phyloP scores from a whole-genome alignment of 306 rosid genomes.

The Phaseolus lunatus region DNA sequence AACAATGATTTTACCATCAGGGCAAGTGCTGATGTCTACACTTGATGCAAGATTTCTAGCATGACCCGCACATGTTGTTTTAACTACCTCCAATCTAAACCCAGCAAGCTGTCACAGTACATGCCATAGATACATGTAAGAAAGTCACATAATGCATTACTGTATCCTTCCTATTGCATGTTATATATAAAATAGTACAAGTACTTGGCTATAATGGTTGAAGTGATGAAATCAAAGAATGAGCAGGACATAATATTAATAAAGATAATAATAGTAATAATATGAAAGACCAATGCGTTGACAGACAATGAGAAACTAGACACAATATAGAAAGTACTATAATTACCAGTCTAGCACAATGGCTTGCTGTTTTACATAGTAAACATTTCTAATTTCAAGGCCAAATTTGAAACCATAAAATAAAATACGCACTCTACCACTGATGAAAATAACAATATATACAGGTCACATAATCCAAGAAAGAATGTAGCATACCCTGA shows the following conservation, averaged over 20 bases:
- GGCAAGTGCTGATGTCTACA: constrained; percentile 90
- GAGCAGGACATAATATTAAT: constrained; percentile 14
- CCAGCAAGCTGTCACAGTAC: constrained; percentile 94
- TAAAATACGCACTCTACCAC: constrained; percentile 7
- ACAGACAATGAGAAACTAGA: constrained; percentile 34
- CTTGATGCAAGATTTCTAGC: constrained; percentile 86
- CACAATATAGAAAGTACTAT: constrained; percentile 11
- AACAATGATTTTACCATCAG: constrained; percentile 76
- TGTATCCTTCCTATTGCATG: constrained; percentile 26
- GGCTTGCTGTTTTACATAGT: constrained; percentile 19
- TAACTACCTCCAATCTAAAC: constrained; percentile 91
- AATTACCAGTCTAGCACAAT: constrained; percentile 28
- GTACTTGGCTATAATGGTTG: constrained; percentile 32
- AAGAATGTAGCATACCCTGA: constrained; percentile 63
- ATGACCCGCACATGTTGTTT: constrained; percentile 96
- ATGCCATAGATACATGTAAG: constrained; percentile 47
- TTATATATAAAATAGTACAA: constrained; percentile 31
- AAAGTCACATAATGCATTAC: constrained; percentile 31
- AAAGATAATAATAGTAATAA: not conserved
- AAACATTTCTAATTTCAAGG: constrained; percentile 24
- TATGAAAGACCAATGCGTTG: constrained; percentile 9
- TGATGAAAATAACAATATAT: constrained; percentile 28
- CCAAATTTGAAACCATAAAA: not conserved
- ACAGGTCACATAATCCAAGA: constrained; percentile 24
- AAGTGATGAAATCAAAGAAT: constrained; percentile 19